Evolutionary conservation across 176 grass and related monocot species (phyloP).

Genomic region (Triticum turgidum): DNA sequence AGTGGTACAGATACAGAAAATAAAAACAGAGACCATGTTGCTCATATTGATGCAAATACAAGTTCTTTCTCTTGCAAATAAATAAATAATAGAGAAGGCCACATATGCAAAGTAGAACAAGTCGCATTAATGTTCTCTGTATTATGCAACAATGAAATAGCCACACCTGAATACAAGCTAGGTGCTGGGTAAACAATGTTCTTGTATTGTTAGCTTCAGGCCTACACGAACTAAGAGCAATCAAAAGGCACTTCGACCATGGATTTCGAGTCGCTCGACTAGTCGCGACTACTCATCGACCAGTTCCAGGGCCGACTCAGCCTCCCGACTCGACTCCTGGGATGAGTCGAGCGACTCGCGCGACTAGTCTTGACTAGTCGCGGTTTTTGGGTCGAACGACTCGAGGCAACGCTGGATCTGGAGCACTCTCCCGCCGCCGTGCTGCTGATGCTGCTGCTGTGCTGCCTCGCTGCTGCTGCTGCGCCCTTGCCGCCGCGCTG

Average conservation of each 20-base stretch:
- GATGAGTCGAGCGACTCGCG: too few species aligned
- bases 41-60: neutral
- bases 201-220: neutral
- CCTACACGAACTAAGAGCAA: neutral
- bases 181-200: conserved; percentile 11
- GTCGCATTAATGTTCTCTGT: neutral
- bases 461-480: too few species aligned
- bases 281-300: too few species aligned
- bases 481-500: too few species aligned
- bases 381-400: too few species aligned
- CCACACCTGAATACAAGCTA: conserved; percentile 10
- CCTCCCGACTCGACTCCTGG: too few species aligned
- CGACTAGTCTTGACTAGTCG: too few species aligned
- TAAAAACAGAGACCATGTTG: neutral
- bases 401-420: too few species aligned
- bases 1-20: neutral
- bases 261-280: too few species aligned
- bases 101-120: conserved; percentile 9
- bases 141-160: neutral
- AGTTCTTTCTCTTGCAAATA: neutral
- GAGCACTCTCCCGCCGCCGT: too few species aligned
- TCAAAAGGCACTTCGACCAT: neutral
- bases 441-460: too few species aligned
- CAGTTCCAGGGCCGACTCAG: too few species aligned
- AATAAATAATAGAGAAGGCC: neutral